Base-by-base conservation (phyloP, 1,139 yeast genomes). In the Candida sp. region DNA sequence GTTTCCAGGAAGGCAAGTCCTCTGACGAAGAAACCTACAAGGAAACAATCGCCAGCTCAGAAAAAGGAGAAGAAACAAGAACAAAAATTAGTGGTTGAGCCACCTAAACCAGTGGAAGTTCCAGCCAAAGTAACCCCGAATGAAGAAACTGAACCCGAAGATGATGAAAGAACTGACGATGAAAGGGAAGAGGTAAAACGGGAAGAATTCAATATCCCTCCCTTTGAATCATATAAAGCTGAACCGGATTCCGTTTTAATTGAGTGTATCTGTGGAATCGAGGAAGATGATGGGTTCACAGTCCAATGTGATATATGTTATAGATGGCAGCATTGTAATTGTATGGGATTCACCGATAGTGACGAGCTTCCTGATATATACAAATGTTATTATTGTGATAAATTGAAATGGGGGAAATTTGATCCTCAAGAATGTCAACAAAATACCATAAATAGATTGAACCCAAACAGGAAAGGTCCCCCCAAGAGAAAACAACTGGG, bases 241-340 rank as follows among this genome's bases (percentile, higher is more conserved):
- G 87, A 81, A 49, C 86, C 88, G 1, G 95, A 89, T 58, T 76
- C 90, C 4, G 97, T 97, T 0, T 66, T 83, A 2, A 91, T 91
- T 44, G 89, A 97, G 3, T 91, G 99, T 66, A 80, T 91, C 4
- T 91, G 99, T 69, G 91, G 84, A 0, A 82, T 76, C 51, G 89
- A 84, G 45, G 96, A 91, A 51, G 98, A 91, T 62, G 98, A 91
- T 58, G 97, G 97, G 1, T 89, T 88, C 61, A 90, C 97, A 1
- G 87, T 91, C 48, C 97, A 90, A 62, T 91, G 98, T 67, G 97
- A 90, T 60, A 76, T 81, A 39, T 91, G 98, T 62, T 84, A 79
- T 63, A 80, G 96, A 49, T 91, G 97, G 97, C 97, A 90, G 60
- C 98, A 91, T 66, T 91, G 95, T 38, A 73, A 81, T 22, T 91